Conservation (phyloP, 1,284 basidiomycete species). For the Heterobasidion annosum region DNA sequence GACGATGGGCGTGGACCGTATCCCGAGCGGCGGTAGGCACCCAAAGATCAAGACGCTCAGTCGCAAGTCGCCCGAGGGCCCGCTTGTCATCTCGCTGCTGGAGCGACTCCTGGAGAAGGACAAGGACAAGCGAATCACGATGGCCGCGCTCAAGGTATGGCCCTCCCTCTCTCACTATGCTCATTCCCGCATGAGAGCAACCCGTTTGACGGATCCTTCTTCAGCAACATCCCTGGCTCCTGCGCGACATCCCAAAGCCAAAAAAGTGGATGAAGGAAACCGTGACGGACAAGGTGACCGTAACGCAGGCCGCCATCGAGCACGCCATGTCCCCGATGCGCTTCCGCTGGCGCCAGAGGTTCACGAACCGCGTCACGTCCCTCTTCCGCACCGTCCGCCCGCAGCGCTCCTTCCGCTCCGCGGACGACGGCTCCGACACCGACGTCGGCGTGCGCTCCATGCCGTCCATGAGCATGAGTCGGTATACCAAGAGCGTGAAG, state of each 20-base stretch:
- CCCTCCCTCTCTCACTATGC: constrained; percentile 6
- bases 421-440: constrained; percentile 12
- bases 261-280: constrained; percentile 77
- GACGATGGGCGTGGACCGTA: constrained; percentile 67
- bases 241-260: constrained; percentile 64
- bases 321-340: constrained; percentile 62
- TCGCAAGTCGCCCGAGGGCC: constrained; percentile 35
- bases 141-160: constrained; percentile 81
- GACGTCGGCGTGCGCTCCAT: constrained; percentile 24
- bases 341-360: constrained; percentile 42
- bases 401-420: constrained; percentile 26
- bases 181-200: constrained; percentile 8
- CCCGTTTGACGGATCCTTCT: not conserved
- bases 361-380: constrained; percentile 34
- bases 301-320: constrained; percentile 77
- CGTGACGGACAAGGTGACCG: constrained; percentile 50
- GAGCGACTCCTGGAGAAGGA: constrained; percentile 81
- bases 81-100: constrained; percentile 65
- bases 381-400: constrained; percentile 34
- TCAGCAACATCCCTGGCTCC: constrained; percentile 69
- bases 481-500: constrained; percentile 2
- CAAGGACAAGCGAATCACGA: constrained; percentile 65
- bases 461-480: constrained; percentile 10
- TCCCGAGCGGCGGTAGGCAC: constrained; percentile 54
- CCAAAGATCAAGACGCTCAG: constrained; percentile 21